Evolutionary conservation across 257 asterid genomes (phyloP), one percentile per base, ranked within the genome.

Genomic region (Fraxinus pennsylvanica): DNA sequence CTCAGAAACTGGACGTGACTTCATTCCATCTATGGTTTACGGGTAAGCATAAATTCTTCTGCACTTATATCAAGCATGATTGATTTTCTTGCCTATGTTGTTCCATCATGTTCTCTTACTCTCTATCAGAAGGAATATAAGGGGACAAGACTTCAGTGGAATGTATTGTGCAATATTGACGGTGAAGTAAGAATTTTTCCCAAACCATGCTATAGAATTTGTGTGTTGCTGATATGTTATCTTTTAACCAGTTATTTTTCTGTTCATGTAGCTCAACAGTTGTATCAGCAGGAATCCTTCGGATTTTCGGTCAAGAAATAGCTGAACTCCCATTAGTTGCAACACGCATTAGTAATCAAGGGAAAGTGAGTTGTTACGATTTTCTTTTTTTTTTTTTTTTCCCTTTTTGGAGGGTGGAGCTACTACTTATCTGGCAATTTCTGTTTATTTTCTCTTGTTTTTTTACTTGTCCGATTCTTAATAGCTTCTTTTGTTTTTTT

Each of bases 281-380:
- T 82, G 93, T 91, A 83, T 96, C 98, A 81, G 98, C 98, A 73
- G 98, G 88, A 35, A 92, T 93, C 88, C 85, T 96, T 75, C 89
- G 99, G 76, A 84, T 96, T 79, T 96, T 96, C 75, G 99, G 99
- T 79, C 88, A 91, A 87, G 97, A 93, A 76, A 79, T 88, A 29
- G 99, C 99, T 38, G 99, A 96, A 81, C 94, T 96, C 77, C 99
- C 99, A 73, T 83, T 93, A 85, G 99, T 91, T 78, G 99, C 99
- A 72, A 96, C 98, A 14, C 92, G 92, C 43, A 84, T 65, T 39
- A 91, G 89, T 73, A 75, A 85, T 80, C 97, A 93, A 84, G 92
- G 97, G 78, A 96, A 93, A 94, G 99, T 91, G 82, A 82, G 87
- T 78, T 76, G 5, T 27, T 45, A 63, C 4, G n/a, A 63, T 63